Evolutionary conservation across 106 monocot species (phyloP).

Genomic region (Phalaenopsis equestris): DNA sequence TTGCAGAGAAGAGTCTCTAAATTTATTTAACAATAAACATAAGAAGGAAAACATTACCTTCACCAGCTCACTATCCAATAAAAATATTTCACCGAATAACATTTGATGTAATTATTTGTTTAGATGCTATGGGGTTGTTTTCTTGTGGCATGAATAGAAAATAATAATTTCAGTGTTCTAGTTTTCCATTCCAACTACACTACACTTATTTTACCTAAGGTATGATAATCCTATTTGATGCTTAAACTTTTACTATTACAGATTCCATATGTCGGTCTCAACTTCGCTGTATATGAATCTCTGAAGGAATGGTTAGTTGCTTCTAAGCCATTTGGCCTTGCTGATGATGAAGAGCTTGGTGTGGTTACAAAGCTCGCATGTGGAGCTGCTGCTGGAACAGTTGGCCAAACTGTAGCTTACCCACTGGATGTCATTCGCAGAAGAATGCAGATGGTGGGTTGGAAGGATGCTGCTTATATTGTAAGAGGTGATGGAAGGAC

Average conservation of each 20-base stretch:
- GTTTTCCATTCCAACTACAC: background rate
- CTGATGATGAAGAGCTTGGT: slow-evolving; percentile 42
- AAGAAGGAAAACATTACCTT: background rate
- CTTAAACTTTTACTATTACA: slow-evolving; percentile 13
- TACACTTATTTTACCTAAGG: too few species aligned
- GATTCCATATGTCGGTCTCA: slow-evolving; percentile 90
- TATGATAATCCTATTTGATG: background rate
- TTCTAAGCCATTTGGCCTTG: slow-evolving; percentile 47
- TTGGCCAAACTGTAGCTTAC: slow-evolving; percentile 87
- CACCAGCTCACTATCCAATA: background rate
- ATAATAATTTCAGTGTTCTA: background rate
- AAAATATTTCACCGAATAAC: background rate
- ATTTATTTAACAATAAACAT: background rate
- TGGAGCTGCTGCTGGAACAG: slow-evolving; percentile 77
- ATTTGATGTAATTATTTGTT: background rate
- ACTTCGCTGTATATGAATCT: slow-evolving; percentile 83
- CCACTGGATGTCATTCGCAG: slow-evolving; percentile 84
- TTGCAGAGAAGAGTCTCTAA: background rate
- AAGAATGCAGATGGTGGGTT: slow-evolving; percentile 92
- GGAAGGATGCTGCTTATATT: slow-evolving; percentile 70
- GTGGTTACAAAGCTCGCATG: slow-evolving; percentile 70
- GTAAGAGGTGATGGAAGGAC: slow-evolving; percentile 33
- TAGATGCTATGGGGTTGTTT: background rate
- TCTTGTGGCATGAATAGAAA: background rate
- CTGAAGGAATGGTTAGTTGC: slow-evolving; percentile 68